Evolutionary conservation across 2,329 filamentous ascomycete genomes (phyloP).

Genomic region (Fusarium zealandicum): DNA sequence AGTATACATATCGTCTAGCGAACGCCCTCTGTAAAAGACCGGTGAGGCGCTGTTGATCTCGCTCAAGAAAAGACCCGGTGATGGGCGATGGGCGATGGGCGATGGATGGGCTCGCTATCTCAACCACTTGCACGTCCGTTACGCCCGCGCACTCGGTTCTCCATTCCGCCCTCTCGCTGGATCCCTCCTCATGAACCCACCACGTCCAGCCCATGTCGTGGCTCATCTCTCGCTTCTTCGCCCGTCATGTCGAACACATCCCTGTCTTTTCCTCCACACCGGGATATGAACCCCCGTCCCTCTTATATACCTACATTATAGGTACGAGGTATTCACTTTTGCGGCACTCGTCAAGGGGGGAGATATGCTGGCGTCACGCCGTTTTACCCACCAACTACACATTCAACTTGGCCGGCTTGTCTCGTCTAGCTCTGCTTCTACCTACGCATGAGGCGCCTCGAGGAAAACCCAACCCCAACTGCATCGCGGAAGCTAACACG

Average conservation of each 20-base stretch:
- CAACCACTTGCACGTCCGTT: constrained; percentile 26
- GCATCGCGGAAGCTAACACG: constrained; percentile 19
- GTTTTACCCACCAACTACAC: constrained; percentile 2
- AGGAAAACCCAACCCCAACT: constrained; percentile 17
- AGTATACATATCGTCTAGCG: no score
- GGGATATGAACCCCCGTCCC: constrained; percentile 21
- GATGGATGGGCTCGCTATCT: constrained; percentile 19
- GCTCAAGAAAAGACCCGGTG: no score
- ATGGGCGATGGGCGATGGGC: no score
- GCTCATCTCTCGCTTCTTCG: constrained; percentile 26
- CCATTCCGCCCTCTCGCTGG: constrained; percentile 28
- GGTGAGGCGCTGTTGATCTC: no score
- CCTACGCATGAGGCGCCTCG: constrained; percentile 27
- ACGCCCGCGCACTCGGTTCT: constrained; percentile 24
- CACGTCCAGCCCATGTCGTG: constrained; percentile 9
- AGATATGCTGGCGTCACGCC: constrained; percentile 17
- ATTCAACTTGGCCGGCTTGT: neutral
- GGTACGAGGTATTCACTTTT: no score
- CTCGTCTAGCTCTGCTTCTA: constrained; percentile 12
- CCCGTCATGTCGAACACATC: constrained; percentile 12
- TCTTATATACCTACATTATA: constrained; percentile 1
- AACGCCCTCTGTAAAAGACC: no score
- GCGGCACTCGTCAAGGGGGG: constrained; percentile 7
- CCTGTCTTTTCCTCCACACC: constrained; percentile 3
- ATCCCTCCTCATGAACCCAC: constrained; percentile 7